Base-by-base conservation (phyloP, 805 yeast genomes). In the Diddensiella transvaalensis region DNA sequence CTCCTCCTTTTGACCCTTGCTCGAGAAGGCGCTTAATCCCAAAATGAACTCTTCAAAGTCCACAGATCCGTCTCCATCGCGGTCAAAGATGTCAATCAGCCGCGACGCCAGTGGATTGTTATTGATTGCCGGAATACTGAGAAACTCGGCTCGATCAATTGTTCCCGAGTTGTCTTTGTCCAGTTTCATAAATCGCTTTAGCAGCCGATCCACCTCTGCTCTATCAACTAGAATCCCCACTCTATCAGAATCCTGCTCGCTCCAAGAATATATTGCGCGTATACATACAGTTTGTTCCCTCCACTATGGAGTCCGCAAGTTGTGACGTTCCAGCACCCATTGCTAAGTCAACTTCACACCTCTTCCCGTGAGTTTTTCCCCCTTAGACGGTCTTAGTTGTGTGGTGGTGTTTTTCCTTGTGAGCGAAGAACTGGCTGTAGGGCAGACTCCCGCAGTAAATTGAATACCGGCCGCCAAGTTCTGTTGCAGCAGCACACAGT, bases 41-140 rank as follows among this genome's bases (percentile, higher is more conserved):
- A 83, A 73, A 42, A 95, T 85, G 66, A 93, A 93, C 68, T 93
- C 99, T 63, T 88, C 90, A 68, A 93, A 93, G 63, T 95, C 99
- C 32, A 93, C 87, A 53, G 85, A 87, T 1, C 98, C 99, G 54
- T 87, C 84, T 11, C 88, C 87, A 63, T 93, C 96, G 49, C 82
- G 83, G 64, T 93, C 99, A 67, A 93, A 89, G 17, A 93, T 90
- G 57, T 93, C 97, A 76, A 95, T 85, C 49, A 93, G 79, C 44
- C 99, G 75, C 4, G 82, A 72, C 0, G 97, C 96, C 44, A 93
- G 72, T 3, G 99, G 99, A 60, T 93, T 93, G 22, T 84, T 76
- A 3, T 87, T 79, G 22, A 93, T 88, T 0, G 97, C 96, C 0
- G 99, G 99, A 33, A 93, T 91, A 1, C 88, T 79, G 57, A 91